Evolutionary conservation across 768 basidiomycete species (phyloP).

Genomic region (Trametes elegans): DNA sequence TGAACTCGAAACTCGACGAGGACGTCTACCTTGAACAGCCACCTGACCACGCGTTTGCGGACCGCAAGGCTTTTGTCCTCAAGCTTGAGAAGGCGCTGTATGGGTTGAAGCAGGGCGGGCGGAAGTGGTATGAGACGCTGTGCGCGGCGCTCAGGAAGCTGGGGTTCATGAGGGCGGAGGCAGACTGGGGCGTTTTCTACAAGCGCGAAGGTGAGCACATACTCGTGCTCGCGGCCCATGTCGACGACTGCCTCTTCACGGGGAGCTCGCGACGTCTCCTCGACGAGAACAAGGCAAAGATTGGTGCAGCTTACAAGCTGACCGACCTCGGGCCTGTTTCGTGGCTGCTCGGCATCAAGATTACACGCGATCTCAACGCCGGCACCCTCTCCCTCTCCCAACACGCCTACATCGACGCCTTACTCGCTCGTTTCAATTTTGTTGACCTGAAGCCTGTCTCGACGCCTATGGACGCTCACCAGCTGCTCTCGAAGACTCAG

Average conservation of each 20-base stretch:
- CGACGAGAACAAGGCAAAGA: neutral
- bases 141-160: neutral
- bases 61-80: neutral
- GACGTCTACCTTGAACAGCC: slow-evolving; percentile 11
- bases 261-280: neutral
- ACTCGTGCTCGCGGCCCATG: neutral
- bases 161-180: neutral
- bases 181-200: neutral
- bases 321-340: neutral
- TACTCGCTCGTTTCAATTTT: slow-evolving; percentile 32
- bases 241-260: neutral
- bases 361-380: slow-evolving; percentile 18
- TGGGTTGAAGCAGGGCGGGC: slow-evolving; percentile 35
- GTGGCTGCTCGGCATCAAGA: slow-evolving; percentile 25
- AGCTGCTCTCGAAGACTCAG: too few relatives aligned
- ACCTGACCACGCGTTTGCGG: slow-evolving; percentile 10
- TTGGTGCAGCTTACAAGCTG: neutral
- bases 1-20: slow-evolving; percentile 11
- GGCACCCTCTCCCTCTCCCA: slow-evolving; percentile 27
- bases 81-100: slow-evolving; percentile 29
- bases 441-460: slow-evolving; percentile 25
- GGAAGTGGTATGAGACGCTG: slow-evolving; percentile 29
- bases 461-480: slow-evolving; percentile 34
- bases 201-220: neutral
- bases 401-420: slow-evolving; percentile 31